Conservation (phyloP, 345 rosid genomes). For the Crucihimalaya himalaica region DNA sequence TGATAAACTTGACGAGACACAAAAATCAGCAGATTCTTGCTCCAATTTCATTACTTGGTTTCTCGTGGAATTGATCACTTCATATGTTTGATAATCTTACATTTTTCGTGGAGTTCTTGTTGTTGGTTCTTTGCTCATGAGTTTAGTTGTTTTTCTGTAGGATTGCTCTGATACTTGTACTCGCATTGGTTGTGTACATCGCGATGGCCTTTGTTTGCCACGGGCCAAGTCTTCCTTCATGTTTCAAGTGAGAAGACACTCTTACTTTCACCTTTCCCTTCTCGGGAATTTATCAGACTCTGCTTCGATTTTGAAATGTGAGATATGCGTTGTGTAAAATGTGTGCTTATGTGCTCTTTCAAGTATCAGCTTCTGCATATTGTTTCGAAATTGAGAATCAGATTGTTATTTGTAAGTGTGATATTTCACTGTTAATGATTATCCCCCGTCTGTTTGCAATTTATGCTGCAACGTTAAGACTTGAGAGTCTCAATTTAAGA, state of each 20-base stretch:
- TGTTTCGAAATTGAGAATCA: background rate
- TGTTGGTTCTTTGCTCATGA: conserved; percentile 9
- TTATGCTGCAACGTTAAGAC: background rate
- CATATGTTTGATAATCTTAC: background rate
- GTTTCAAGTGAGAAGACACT: conserved; percentile 52
- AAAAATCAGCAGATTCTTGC: background rate
- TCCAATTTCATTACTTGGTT: background rate
- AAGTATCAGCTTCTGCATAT: background rate
- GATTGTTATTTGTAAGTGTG: background rate
- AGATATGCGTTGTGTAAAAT: conserved; percentile 17
- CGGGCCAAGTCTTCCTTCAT: conserved; percentile 71
- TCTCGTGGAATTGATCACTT: background rate
- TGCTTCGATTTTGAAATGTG: conserved; percentile 13
- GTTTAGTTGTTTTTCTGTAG: conserved; percentile 51
- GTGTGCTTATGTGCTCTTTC: conserved; percentile 13
- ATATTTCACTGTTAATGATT: conserved; percentile 7
- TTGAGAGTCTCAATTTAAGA: too few relatives aligned
- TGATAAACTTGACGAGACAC: background rate
- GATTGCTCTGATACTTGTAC: conserved; percentile 60
- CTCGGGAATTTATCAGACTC: background rate
- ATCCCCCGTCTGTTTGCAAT: background rate
- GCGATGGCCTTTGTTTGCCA: conserved; percentile 82
- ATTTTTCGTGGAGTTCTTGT: background rate
- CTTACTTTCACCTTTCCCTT: conserved; percentile 15
- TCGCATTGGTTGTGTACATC: conserved; percentile 65